phyloP scores from a whole-genome alignment of 805 yeast species.

The Scheffersomyces ergatensis region DNA sequence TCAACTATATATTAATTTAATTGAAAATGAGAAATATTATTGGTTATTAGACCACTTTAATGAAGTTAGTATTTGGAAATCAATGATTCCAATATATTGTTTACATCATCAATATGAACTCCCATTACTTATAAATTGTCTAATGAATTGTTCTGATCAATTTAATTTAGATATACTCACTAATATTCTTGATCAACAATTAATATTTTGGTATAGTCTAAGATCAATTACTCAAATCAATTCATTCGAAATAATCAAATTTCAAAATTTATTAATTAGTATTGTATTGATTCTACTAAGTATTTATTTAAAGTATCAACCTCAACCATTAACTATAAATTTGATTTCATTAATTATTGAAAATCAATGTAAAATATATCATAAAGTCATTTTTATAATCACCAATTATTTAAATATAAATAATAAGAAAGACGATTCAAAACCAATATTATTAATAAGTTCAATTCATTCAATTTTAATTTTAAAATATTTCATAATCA shows the following conservation, averaged over 20 bases:
- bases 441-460: conserved; percentile 20
- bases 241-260: conserved; percentile 10
- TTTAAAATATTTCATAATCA: conserved; percentile 24
- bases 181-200: conserved; percentile 18
- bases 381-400: conserved; percentile 22
- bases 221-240: conserved; percentile 7
- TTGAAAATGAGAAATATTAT: conserved; percentile 33
- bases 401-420: conserved; percentile 9
- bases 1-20: conserved; percentile 16
- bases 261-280: conserved; percentile 30
- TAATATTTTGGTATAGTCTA: conserved; percentile 18
- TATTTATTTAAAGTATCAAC: conserved; percentile 9
- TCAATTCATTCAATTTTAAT: conserved; percentile 29
- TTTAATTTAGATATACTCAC: conserved; percentile 3
- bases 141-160: conserved; percentile 26
- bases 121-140: conserved; percentile 21
- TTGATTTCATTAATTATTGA: conserved; percentile 16
- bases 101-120: conserved; percentile 6
- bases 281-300: conserved; percentile 25
- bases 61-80: conserved; percentile 36
- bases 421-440: conserved; percentile 7
- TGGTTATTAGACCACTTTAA: conserved; percentile 41
- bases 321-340: conserved; percentile 6
- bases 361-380: conserved; percentile 31
- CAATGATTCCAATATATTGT: conserved; percentile 32